Percentiles rank a stretch among this genome's conserved stretches.
Evolutionary conservation across 345 rosid genomes (phyloP).

Genomic region (Theobroma cacao): DNA sequence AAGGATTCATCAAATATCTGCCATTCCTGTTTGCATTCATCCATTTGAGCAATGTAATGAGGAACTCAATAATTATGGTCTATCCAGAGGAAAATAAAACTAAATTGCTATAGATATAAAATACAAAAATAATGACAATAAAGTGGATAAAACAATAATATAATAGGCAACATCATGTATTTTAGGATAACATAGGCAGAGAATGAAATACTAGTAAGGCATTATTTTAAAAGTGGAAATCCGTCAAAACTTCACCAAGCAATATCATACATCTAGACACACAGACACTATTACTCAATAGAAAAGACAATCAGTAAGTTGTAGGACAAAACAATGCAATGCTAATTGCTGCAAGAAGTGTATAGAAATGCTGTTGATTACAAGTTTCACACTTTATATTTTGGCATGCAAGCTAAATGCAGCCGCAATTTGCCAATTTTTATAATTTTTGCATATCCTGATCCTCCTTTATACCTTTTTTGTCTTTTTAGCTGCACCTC

Average conservation of each 20-base stretch:
- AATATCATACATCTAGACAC: background rate
- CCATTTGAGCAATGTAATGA: constrained; percentile 14
- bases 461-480: background rate
- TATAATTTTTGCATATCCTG: background rate
- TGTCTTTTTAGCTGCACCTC: background rate
- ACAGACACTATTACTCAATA: background rate
- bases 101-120: background rate
- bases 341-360: background rate
- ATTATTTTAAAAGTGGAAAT: background rate
- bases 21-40: constrained; percentile 11
- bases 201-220: background rate
- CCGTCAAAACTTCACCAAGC: background rate
- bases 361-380: background rate
- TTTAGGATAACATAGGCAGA: background rate
- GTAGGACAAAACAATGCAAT: background rate
- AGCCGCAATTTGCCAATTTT: background rate
- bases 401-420: background rate
- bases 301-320: background rate
- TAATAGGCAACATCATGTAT: background rate
- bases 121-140: background rate
- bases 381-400: background rate
- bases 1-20: background rate
- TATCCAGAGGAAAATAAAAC: background rate
- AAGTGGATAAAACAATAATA: background rate
- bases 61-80: background rate